phyloP scores from a whole-genome alignment of 768 basidiomycete species.

The Naganishia randhawae region DNA sequence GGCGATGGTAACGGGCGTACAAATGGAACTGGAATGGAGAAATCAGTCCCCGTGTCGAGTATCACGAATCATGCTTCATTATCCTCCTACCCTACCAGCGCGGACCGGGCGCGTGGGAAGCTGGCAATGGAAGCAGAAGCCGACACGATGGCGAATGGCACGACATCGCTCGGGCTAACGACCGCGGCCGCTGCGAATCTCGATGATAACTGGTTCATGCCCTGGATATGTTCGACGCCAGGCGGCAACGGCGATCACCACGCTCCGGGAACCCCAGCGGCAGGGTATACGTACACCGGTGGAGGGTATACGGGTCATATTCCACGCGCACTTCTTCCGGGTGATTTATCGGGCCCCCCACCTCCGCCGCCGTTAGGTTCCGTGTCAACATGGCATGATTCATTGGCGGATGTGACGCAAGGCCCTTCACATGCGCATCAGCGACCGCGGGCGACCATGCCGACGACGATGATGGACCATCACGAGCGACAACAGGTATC shows the following conservation, averaged over 20 bases:
- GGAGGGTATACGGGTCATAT: no score
- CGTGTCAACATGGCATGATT: background rate
- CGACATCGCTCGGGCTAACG: background rate
- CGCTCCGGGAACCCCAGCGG: background rate
- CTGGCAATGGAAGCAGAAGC: background rate
- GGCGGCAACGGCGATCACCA: constrained; percentile 3
- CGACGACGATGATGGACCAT: background rate
- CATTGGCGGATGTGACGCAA: background rate
- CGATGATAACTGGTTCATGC: constrained; percentile 28
- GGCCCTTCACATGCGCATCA: background rate
- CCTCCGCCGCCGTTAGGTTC: background rate
- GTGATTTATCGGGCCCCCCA: background rate
- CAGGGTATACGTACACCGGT: no score
- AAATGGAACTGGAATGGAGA: background rate
- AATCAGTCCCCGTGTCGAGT: no score
- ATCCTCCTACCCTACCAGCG: no score
- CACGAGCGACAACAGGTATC: no score
- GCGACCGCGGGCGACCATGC: background rate
- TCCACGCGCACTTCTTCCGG: constrained; percentile 9
- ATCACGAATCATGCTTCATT: no score
- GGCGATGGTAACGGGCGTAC: background rate
- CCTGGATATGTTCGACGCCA: constrained; percentile 24
- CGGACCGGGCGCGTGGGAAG: no score
- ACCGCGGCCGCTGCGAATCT: background rate
- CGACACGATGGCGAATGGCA: background rate